A percentile compares a stretch with the other conserved stretches of the same genome.
These are phyloP conservation scores for Epichloe coenophiala DNA, from an alignment of 2,329 filamentous ascomycete genomes.

Conservation along the genomic window DNA sequence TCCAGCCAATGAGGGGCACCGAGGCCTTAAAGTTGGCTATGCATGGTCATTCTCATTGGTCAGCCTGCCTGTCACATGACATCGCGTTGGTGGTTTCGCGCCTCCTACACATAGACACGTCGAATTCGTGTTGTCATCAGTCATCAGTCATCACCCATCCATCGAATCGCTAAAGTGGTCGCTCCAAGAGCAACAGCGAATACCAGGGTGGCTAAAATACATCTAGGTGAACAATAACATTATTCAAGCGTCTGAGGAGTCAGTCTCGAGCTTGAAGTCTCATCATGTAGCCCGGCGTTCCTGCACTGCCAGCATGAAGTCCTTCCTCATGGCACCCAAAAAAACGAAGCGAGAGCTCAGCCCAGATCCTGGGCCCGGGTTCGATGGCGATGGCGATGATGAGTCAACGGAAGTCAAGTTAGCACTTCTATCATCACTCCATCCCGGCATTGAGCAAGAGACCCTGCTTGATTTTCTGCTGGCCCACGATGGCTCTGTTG, in stretches of 20 bases:
- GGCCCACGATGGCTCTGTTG: conserved; percentile 63
- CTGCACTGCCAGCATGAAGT: conserved; percentile 31
- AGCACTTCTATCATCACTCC: conserved; percentile 66
- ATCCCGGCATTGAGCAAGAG: conserved; percentile 50
- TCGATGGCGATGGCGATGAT: not conserved
- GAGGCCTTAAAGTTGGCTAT: not conserved
- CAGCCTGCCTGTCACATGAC: not conserved
- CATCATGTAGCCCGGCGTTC: not conserved
- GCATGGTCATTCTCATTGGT: no score
- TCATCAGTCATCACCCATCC: no score
- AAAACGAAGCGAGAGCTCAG: conserved; percentile 33
- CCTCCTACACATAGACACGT: not conserved
- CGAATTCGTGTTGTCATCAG: not conserved
- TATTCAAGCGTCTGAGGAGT: not conserved
- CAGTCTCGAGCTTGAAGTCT: not conserved
- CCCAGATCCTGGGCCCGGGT: conserved; percentile 16
- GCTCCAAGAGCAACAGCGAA: not conserved
- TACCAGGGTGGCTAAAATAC: no score
- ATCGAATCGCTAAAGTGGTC: not conserved
- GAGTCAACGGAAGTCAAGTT: conserved; percentile 86
- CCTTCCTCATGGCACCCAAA: conserved; percentile 36
- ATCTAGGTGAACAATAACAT: no score
- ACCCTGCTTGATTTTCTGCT: conserved; percentile 67
- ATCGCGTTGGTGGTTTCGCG: not conserved
- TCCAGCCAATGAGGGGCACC: no score